These are phyloP conservation scores for Claviceps maximensis DNA, from an alignment of 2,329 filamentous ascomycete genomes.

Conservation along the genomic window DNA sequence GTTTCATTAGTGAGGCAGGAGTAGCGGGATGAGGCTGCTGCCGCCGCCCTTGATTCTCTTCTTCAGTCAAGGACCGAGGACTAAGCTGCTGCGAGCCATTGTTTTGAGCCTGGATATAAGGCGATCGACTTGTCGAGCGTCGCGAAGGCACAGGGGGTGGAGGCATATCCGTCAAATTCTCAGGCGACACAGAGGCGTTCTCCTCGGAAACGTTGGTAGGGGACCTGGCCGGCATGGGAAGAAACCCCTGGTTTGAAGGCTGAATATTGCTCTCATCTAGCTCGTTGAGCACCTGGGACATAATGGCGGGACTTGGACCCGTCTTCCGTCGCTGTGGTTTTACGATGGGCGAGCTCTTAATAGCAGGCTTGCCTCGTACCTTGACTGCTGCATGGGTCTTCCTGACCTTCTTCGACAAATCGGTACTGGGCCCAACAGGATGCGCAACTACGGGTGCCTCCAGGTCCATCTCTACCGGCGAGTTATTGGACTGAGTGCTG, in stretches of 20 bases:
- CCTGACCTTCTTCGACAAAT: constrained; percentile 36
- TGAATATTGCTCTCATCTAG: constrained; percentile 28
- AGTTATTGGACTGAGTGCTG: constrained; percentile 34
- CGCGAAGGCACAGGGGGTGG: constrained; percentile 54
- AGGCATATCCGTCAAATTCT: constrained; percentile 52
- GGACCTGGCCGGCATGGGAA: constrained; percentile 22
- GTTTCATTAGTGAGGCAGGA: constrained; percentile 76
- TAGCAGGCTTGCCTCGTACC: constrained; percentile 35
- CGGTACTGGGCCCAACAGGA: constrained; percentile 28
- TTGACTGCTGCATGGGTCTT: constrained; percentile 39
- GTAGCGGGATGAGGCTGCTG: constrained; percentile 53
- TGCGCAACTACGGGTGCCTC: constrained; percentile 26
- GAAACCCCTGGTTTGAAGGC: constrained; percentile 23
- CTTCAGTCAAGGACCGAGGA: constrained; percentile 4
- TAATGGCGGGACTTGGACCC: constrained; percentile 39
- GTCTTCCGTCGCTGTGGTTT: constrained; percentile 48
- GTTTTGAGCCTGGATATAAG: constrained; percentile 48
- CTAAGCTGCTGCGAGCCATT: constrained; percentile 14
- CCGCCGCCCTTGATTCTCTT: constrained; percentile 5
- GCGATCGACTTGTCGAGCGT: constrained; percentile 51
- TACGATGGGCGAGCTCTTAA: constrained; percentile 60
- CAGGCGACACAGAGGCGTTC: constrained; percentile 51
- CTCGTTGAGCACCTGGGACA: constrained; percentile 41
- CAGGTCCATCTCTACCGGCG: constrained; percentile 44
- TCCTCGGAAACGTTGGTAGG: constrained; percentile 46